phyloP scores from a whole-genome alignment of 768 basidiomycete genomes.

The Rhizopogon vesiculosus region DNA sequence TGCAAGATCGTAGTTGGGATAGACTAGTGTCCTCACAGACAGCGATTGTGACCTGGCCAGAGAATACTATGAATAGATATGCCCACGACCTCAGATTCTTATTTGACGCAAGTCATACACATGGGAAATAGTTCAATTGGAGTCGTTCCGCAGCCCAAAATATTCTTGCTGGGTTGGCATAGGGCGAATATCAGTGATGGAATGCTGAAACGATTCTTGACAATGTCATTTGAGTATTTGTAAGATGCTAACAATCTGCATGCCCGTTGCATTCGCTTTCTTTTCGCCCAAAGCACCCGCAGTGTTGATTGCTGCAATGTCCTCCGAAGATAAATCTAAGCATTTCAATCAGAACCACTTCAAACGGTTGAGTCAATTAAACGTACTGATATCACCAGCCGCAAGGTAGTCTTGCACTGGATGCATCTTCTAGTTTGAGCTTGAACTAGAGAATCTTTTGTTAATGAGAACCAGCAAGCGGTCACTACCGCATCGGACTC shows the following conservation, averaged over 20 bases:
- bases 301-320: constrained; percentile 47
- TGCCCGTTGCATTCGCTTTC: neutral
- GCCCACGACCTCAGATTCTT: neutral
- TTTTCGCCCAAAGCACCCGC: constrained; percentile 36
- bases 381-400: constrained; percentile 60
- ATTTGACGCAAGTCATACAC: neutral
- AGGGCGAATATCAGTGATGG: too few relatives aligned
- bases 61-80: neutral
- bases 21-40: too few relatives aligned
- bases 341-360: neutral
- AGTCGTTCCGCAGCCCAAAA: neutral
- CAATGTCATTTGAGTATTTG: neutral
- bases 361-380: neutral
- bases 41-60: neutral
- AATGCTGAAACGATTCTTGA: too few relatives aligned
- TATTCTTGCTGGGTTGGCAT: too few relatives aligned
- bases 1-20: neutral
- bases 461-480: neutral
- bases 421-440: constrained; percentile 60
- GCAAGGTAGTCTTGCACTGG: constrained; percentile 58
- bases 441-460: constrained; percentile 36
- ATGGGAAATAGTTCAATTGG: neutral
- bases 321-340: constrained; percentile 34
- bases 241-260: neutral
- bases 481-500: constrained; percentile 6